These are phyloP conservation scores for Cytospora leucostoma DNA, from an alignment of 2,329 filamentous ascomycete genomes.

Conservation along the genomic window DNA sequence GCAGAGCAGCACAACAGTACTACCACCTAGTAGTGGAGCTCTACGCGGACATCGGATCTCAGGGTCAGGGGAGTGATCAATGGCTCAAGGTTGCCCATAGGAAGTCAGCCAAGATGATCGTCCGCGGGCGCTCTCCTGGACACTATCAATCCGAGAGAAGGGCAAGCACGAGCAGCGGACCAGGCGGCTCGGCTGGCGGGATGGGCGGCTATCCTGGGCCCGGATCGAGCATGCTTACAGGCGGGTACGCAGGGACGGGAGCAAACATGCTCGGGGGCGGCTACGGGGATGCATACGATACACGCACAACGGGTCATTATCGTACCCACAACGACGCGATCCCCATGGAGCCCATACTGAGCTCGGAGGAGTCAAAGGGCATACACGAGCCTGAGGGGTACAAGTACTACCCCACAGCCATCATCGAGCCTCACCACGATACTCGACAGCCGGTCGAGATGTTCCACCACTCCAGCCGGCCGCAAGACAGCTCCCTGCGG, in stretches of 20 bases:
- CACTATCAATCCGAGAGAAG: constrained; percentile 75
- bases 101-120: constrained; percentile 80
- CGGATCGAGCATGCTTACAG: constrained; percentile 42
- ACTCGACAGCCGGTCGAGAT: constrained; percentile 50
- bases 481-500: constrained; percentile 37
- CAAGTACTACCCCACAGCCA: constrained; percentile 54
- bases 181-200: constrained; percentile 64
- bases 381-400: constrained; percentile 54
- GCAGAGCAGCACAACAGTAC: constrained; percentile 86
- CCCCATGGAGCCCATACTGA: constrained; percentile 52
- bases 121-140: constrained; percentile 80
- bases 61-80: constrained; percentile 46
- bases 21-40: constrained; percentile 90
- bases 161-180: constrained; percentile 68
- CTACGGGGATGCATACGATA: constrained; percentile 44
- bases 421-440: constrained; percentile 52
- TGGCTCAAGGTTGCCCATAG: constrained; percentile 72
- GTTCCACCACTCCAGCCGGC: constrained; percentile 42
- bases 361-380: constrained; percentile 53
- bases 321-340: constrained; percentile 52
- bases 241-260: constrained; percentile 41
- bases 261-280: constrained; percentile 43
- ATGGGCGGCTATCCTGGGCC: constrained; percentile 50
- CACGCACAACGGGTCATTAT: constrained; percentile 44
- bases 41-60: constrained; percentile 65